Evolutionary conservation across 495 filamentous ascomycete genomes (phyloP), one percentile per base, ranked within the genome.

Genomic region (Hypoxylon subgilvum): DNA sequence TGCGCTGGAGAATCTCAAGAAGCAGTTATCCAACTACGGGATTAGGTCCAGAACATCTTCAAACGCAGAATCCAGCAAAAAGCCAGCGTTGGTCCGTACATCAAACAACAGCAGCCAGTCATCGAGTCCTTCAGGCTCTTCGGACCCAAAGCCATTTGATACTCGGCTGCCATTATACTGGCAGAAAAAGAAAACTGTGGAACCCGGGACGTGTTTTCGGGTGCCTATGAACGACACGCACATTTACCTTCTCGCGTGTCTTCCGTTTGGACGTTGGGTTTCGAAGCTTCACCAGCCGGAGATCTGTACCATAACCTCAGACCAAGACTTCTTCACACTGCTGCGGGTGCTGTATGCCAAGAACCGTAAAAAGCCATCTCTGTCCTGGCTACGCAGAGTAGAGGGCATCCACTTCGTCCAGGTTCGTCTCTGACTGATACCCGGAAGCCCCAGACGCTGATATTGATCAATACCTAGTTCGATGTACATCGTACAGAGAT

Each of bases 211-310:
- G 19, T 41, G 43, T 8, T 31, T 7, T 25, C 43, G 19, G 2
- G 6, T 4, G 12, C n/a, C 17, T 4, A 16, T 22, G 25, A 25
- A 39, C 3, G 19, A 49, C 12, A 39, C 27, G 5, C 52, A 56
- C 18, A 32, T 42, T 2, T 61, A 42, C n/a, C 22, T 54, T 6
- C 14, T 49, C 3, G 21, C 38, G 12, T 61, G 49, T 31, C 10
- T 61, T 22, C 57, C 49, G 6, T 53, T 61, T 21, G 28, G 42
- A 4, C 49, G 49, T 7, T 61, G 35, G 49, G 49, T 34, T 2
- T 42, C 57, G 8, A 61, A 49, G 13, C 52, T 56, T 22, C 13
- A 35, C n/a, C 52, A 56, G 19, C 23, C 25, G 1, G 52, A 56
- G 10, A 42, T 35, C 2, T 56, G 52, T 5, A 27, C 17, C 2